Conservation (phyloP, 768 basidiomycete genomes). For the Dacryopinax spathularia region DNA sequence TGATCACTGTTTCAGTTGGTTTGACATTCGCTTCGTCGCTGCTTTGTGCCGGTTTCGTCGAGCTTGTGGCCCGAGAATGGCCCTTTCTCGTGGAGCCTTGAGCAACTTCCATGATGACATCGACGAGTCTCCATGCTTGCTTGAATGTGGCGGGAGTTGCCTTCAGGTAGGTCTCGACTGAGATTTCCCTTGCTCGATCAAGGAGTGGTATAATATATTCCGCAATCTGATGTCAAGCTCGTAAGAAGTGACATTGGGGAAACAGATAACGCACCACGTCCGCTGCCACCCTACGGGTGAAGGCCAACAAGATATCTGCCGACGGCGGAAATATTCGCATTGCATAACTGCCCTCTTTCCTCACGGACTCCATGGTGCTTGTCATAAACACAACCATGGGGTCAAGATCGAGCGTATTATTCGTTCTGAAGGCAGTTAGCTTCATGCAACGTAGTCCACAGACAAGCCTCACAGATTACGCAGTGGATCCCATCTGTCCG, state of each 20-base stretch:
- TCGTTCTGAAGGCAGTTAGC: slow-evolving; percentile 25
- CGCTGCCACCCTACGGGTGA: slow-evolving; percentile 66
- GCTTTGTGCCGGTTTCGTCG: slow-evolving; percentile 3
- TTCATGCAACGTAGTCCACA: slow-evolving; percentile 6
- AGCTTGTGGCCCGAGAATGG: slow-evolving; percentile 14
- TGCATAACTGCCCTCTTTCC: slow-evolving; percentile 64
- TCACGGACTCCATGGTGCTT: slow-evolving; percentile 46
- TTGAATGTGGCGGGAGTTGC: slow-evolving; percentile 82
- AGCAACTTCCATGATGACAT: slow-evolving; percentile 48
- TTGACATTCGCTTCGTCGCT: slow-evolving; percentile 13
- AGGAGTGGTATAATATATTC: slow-evolving; percentile 77
- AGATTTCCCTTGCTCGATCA: slow-evolving; percentile 59
- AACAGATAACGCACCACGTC: slow-evolving; percentile 46
- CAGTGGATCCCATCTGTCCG: slow-evolving; percentile 60
- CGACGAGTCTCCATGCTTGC: slow-evolving; percentile 77
- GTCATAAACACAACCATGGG: slow-evolving; percentile 89
- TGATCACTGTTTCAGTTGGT: slow-evolving; percentile 28
- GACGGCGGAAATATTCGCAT: slow-evolving; percentile 73
- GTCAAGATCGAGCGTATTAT: slow-evolving; percentile 63
- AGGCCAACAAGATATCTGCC: slow-evolving; percentile 62
- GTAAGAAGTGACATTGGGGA: neutral
- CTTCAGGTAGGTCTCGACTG: slow-evolving; percentile 56
- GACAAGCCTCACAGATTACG: slow-evolving; percentile 39
- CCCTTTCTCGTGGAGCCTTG: slow-evolving; percentile 4
- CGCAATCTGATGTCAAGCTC: slow-evolving; percentile 40